A percentile compares a stretch with the other conserved stretches of the same genome.
These are phyloP conservation scores for Claviceps maximensis DNA, from an alignment of 2,329 filamentous ascomycete species.

Conservation along the genomic window DNA sequence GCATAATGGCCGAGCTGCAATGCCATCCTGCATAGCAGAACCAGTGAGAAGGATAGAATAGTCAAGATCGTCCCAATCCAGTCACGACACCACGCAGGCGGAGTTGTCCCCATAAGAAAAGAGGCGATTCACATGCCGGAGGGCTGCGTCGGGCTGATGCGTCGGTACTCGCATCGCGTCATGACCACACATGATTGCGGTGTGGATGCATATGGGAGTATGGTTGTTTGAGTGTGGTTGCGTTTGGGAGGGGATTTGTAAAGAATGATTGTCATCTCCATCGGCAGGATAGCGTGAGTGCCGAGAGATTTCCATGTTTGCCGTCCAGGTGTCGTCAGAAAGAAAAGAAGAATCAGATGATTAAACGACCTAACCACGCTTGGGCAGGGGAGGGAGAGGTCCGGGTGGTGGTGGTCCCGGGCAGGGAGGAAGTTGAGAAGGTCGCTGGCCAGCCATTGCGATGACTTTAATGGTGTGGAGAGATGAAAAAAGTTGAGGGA, in stretches of 20 bases:
- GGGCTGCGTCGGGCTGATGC: too few relatives aligned
- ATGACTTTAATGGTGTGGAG: conserved; percentile 6
- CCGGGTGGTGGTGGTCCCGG: conserved; percentile 51
- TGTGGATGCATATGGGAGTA: not conserved
- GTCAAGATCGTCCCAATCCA: conserved; percentile 7
- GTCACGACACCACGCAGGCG: not conserved
- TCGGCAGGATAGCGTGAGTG: not conserved
- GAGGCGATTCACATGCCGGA: not conserved
- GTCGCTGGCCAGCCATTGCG: conserved; percentile 45
- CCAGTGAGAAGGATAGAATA: conserved; percentile 1
- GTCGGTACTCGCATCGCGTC: not conserved
- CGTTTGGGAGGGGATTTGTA: not conserved
- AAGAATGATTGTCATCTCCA: not conserved
- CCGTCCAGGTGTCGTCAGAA: not conserved
- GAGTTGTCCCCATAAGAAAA: not conserved
- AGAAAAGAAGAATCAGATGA: not conserved
- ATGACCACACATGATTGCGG: not conserved
- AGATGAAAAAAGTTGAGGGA: too few relatives aligned
- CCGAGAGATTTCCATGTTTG: not conserved
- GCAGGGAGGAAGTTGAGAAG: conserved; percentile 54
- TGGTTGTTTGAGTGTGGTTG: not conserved
- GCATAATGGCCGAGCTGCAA: not conserved
- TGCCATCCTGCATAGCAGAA: not conserved
- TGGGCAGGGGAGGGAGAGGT: conserved; percentile 52
- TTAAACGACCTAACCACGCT: conserved; percentile 32